Percentiles rank a stretch among this genome's conserved stretches.
Evolutionary conservation across 129 eudicot genomes (phyloP).

Genomic region (Dittrichia graveolens): DNA sequence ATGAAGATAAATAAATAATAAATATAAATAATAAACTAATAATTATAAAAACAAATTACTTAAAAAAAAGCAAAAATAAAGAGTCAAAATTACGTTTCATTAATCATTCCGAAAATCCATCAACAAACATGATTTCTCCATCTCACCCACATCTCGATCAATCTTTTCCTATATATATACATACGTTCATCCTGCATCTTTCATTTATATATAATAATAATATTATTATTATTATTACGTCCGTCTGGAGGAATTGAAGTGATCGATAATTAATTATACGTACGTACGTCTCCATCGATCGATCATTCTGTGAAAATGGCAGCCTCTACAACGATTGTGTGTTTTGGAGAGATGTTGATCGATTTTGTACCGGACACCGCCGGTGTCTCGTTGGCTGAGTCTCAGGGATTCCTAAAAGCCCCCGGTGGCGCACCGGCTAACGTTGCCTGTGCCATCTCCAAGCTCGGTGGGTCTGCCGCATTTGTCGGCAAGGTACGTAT

Average conservation of each 20-base stretch:
- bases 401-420: constrained; percentile 72
- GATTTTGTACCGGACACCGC: constrained; percentile 69
- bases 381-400: constrained; percentile 75
- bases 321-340: constrained; percentile 43
- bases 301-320: constrained; percentile 38
- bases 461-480: constrained; percentile 68
- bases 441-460: constrained; percentile 69
- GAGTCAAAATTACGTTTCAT: constrained; percentile 44
- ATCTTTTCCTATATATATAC: constrained; percentile 1
- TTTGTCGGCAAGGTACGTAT: constrained; percentile 66
- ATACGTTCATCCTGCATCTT: neutral
- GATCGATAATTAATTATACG: neutral
- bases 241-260: neutral
- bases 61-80: constrained; percentile 16
- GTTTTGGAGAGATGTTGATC: constrained; percentile 81
- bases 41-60: neutral
- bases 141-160: constrained; percentile 39
- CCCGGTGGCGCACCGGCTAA: constrained; percentile 94
- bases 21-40: neutral
- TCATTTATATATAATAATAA: neutral
- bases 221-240: no score
- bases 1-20: neutral
- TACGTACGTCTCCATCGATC: no score
- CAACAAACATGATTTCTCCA: constrained; percentile 45
- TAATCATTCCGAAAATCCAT: constrained; percentile 35